Evolutionary conservation across 495 filamentous ascomycete species (phyloP).

Genomic region (Xylaria grammica): DNA sequence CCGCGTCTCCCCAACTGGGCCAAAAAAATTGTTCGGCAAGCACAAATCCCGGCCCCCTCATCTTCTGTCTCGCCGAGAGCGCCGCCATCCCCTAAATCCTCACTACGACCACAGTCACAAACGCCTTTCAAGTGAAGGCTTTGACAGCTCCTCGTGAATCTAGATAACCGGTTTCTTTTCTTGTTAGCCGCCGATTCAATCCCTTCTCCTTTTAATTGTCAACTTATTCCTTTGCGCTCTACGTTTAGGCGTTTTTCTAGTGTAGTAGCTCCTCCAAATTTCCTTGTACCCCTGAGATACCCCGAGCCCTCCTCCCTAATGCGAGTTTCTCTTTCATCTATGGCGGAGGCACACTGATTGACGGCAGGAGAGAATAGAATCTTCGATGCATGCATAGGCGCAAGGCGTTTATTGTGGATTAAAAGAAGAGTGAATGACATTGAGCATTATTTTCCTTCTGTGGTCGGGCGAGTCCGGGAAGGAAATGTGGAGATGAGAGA

Average conservation of each 20-base stretch:
- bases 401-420: neutral
- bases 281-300: constrained; percentile 16
- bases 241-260: neutral
- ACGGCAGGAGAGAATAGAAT: neutral
- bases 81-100: constrained; percentile 1
- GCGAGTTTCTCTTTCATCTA: constrained; percentile 11
- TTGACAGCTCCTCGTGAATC: neutral
- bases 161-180: neutral
- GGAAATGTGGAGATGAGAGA: neutral
- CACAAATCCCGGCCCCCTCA: constrained; percentile 22
- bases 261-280: neutral
- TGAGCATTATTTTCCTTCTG: too few species aligned
- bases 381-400: neutral
- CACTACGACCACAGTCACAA: constrained; percentile 2
- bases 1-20: constrained; percentile 37
- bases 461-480: too few species aligned
- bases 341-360: neutral
- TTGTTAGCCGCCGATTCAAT: neutral
- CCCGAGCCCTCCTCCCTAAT: constrained; percentile 10
- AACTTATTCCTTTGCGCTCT: neutral
- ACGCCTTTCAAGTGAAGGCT: constrained; percentile 3
- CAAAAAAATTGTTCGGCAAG: constrained; percentile 27
- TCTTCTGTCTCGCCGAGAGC: constrained; percentile 2
- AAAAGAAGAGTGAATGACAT: neutral
- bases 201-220: neutral